A percentile compares a stretch with the other conserved stretches of the same genome.
Conservation (phyloP, 179 eudicot species). For the Gypsophila paniculata region DNA sequence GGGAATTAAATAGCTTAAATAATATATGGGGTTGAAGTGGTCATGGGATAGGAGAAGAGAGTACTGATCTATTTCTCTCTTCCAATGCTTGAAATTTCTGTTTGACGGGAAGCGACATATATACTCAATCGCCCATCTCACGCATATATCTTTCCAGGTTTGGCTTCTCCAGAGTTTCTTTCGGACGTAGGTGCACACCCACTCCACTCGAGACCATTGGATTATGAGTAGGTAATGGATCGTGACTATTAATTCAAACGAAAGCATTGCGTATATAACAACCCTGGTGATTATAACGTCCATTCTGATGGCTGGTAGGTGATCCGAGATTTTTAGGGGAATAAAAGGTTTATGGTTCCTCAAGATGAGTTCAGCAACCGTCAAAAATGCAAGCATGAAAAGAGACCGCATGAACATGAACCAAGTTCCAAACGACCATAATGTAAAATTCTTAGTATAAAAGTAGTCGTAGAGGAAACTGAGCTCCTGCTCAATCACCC, state of each 20-base stretch:
- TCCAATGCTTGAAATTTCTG: background rate
- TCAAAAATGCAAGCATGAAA: background rate
- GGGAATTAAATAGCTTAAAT: background rate
- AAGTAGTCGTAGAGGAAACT: conserved; percentile 20
- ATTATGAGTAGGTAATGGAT: conserved; percentile 2
- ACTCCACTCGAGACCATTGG: conserved; percentile 20
- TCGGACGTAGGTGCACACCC: conserved; percentile 23
- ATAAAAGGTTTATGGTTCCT: background rate
- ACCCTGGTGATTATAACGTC: conserved; percentile 1
- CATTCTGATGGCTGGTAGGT: background rate
- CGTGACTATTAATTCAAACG: conserved; percentile 12
- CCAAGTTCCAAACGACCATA: background rate
- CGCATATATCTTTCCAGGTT: background rate
- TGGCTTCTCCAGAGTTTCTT: conserved; percentile 9
- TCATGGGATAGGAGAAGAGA: conserved; percentile 13
- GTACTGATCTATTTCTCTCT: conserved; percentile 11
- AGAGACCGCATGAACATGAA: background rate
- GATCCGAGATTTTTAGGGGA: background rate
- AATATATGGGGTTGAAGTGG: background rate
- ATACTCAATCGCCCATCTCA: background rate
- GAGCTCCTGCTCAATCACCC: conserved; percentile 25
- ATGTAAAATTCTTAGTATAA: conserved; percentile 11
- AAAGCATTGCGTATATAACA: conserved; percentile 1
- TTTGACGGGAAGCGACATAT: background rate
- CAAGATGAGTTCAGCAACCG: background rate